These are phyloP conservation scores for Plasmodium billcollinsi DNA, from an alignment of 169 alveolate genomes.

Conservation along the genomic window DNA sequence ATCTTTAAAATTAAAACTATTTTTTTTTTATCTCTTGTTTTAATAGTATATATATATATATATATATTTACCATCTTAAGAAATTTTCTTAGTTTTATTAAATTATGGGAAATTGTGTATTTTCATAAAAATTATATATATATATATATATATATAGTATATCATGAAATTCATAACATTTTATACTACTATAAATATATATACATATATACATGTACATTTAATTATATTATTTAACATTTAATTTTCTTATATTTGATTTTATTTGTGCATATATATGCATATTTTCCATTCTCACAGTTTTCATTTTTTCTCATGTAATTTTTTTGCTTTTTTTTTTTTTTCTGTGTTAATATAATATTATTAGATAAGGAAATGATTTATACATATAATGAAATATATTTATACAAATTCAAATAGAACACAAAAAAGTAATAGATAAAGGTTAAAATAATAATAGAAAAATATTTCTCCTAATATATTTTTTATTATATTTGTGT, in stretches of 20 bases:
- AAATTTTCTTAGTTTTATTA: too few species aligned
- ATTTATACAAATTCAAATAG: constrained; percentile 14
- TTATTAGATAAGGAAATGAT: background rate
- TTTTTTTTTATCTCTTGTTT: too few species aligned
- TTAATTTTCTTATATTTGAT: background rate
- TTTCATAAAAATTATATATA: too few species aligned
- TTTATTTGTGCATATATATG: constrained; percentile 38
- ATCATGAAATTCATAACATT: too few species aligned
- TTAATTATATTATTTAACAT: too few species aligned
- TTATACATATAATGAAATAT: constrained; percentile 2
- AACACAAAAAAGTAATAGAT: constrained; percentile 9
- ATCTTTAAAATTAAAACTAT: too few species aligned
- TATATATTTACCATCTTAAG: too few species aligned
- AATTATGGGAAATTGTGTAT: too few species aligned
- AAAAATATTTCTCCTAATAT: background rate
- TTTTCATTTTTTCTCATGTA: constrained; percentile 7
- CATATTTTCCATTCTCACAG: constrained; percentile 9
- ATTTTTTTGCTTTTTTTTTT: constrained; percentile 25
- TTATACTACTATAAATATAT: too few species aligned
- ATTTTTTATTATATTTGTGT: constrained; percentile 17
- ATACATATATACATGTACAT: too few species aligned
- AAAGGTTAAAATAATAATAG: background rate
- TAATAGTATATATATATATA: too few species aligned
- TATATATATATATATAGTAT: too few species aligned
- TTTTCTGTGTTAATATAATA: background rate